Evolutionary conservation across 805 yeast genomes (phyloP).

Genomic region (Starmerella vaccinii): DNA sequence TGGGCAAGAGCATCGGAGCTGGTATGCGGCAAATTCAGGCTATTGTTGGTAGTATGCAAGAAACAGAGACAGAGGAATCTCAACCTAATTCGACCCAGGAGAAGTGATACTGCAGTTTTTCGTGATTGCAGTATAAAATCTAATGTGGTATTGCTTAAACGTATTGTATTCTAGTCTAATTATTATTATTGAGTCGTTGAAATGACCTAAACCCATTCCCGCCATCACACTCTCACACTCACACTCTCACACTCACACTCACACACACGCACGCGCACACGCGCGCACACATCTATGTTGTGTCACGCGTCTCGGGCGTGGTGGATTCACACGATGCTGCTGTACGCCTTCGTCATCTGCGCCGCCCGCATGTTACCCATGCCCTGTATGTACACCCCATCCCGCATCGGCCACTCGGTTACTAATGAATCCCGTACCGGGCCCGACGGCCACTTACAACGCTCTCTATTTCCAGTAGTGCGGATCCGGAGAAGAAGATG

Average conservation of each 20-base stretch:
- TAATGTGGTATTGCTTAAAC: too few relatives aligned
- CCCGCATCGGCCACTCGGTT: not conserved
- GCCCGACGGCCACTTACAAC: conserved; percentile 1
- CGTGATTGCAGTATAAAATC: too few relatives aligned
- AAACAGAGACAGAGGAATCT: not conserved
- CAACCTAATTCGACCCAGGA: not conserved
- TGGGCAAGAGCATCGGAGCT: not conserved
- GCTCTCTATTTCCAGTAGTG: not conserved
- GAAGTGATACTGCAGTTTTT: too few relatives aligned
- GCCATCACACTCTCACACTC: too few relatives aligned
- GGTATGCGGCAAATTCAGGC: not conserved
- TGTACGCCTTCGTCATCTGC: not conserved
- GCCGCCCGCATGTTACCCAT: not conserved
- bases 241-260: too few relatives aligned
- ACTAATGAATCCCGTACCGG: conserved; percentile 2
- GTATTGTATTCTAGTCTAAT: too few relatives aligned
- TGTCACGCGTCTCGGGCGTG: too few relatives aligned
- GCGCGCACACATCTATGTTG: too few relatives aligned
- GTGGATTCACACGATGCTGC: too few relatives aligned
- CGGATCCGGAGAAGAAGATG: conserved; percentile 27
- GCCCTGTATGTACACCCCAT: not conserved
- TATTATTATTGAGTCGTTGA: too few relatives aligned
- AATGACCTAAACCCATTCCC: too few relatives aligned
- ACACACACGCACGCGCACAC: too few relatives aligned
- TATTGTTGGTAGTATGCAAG: not conserved